A percentile compares a stretch with the other conserved stretches of the same genome.
These are phyloP conservation scores for Wickerhamiella parazyma DNA, from an alignment of 805 yeast species.

Conservation along the genomic window DNA sequence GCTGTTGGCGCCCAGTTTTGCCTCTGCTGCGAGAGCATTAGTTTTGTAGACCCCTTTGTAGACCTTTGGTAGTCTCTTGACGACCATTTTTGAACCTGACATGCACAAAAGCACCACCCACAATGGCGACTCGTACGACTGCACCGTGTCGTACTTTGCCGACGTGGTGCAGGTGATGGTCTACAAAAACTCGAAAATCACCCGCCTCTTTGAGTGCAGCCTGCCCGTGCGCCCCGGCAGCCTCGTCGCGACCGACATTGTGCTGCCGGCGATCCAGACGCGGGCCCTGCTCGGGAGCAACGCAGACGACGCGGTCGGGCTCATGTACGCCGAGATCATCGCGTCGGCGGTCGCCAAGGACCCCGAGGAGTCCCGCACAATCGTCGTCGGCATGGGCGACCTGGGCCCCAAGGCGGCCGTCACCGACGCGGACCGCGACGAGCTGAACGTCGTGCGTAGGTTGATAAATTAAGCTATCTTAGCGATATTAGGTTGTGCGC, in stretches of 20 bases:
- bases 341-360: slow-evolving; percentile 24
- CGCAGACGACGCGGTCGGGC: slow-evolving; percentile 20
- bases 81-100: not conserved
- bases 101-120: slow-evolving; percentile 10
- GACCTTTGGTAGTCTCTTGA: too few relatives aligned
- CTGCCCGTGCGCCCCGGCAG: slow-evolving; percentile 17
- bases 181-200: slow-evolving; percentile 21
- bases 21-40: slow-evolving; percentile 17
- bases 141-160: slow-evolving; percentile 20
- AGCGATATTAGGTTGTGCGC: too few relatives aligned
- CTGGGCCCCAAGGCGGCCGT: slow-evolving; percentile 20
- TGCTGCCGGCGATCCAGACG: slow-evolving; percentile 17
- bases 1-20: slow-evolving; percentile 40
- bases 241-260: slow-evolving; percentile 11
- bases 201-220: slow-evolving; percentile 19
- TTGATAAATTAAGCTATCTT: slow-evolving; percentile 12
- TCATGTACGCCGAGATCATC: slow-evolving; percentile 23
- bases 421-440: slow-evolving; percentile 19
- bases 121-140: slow-evolving; percentile 20
- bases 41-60: too few relatives aligned
- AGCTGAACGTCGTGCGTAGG: slow-evolving; percentile 21
- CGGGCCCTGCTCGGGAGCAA: slow-evolving; percentile 17
- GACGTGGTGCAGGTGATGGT: slow-evolving; percentile 25
- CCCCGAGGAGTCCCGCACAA: slow-evolving; percentile 23
- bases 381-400: slow-evolving; percentile 25